Base-by-base conservation (phyloP, 177 flowering plant species). In the Vitis hybrid region DNA sequence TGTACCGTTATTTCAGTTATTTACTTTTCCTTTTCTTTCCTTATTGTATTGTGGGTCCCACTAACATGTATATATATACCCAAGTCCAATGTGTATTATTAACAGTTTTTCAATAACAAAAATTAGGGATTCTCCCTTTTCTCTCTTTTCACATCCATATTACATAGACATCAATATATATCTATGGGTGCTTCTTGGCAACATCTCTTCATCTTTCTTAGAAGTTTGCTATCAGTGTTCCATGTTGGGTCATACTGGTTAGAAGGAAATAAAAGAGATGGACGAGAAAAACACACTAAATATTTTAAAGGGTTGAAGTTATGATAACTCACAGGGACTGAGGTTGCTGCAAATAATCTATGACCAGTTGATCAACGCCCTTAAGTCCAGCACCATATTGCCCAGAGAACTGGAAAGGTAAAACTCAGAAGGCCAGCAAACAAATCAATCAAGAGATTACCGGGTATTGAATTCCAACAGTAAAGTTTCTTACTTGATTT, bases 321-420 rank as follows among this genome's bases (percentile, higher is more conserved):
- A 35, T 35, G 41, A 57, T 56, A 58, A 84, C 92, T 85, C 61
- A 89, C 90, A 77, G 74, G 68, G 68, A 71, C 46, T 75, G 50
- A 67, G 87, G 87, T 46, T 58, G 87, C 64, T 74, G 73, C 84
- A 90, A 65, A 57, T 76, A 77, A 48, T 83, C 84, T 20, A 85
- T 68, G 63, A 90, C 74, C 83, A 66, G 81, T 73, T 81, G 74
- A 41, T 81, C 85, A 63, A 77, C 58, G 61, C 79, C 84, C 69
- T 77, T 71, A 24, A 79, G 63, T 69, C 83, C 81, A 55, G 11
- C 9, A 63, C 66, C 66, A 63, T 46, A 63, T 35, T 81, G 87
- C 55, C 77, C 85, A 78, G 82, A 67, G 51, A 72, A 81, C 87
- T 84, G 77, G 48, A 76, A 61, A 68, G 32, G 11, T 18, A 67